Percentiles rank a stretch among this genome's conserved stretches.
phyloP scores from a whole-genome alignment of 2,329 filamentous ascomycete species.

The Alternaria sp. region DNA sequence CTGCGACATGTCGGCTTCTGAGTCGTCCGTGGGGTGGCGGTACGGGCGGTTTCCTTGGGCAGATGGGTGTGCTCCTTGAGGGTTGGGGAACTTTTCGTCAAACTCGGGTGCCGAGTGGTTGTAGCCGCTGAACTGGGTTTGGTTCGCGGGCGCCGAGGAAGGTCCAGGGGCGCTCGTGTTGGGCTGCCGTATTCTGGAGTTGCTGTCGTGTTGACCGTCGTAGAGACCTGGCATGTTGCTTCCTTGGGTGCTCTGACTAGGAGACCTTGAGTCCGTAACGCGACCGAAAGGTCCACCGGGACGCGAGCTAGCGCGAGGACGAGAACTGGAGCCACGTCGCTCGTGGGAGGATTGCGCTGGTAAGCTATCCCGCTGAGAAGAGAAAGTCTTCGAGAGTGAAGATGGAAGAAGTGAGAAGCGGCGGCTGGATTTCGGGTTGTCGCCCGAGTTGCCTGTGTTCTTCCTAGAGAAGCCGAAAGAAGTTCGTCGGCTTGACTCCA shows the following conservation, averaged over 20 bases:
- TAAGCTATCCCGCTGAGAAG: constrained; percentile 45
- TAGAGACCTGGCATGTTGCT: constrained; percentile 53
- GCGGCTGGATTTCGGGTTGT: constrained; percentile 49
- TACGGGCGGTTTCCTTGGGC: constrained; percentile 31
- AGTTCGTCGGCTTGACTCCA: constrained; percentile 56
- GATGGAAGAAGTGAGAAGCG: constrained; percentile 60
- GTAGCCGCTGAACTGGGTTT: constrained; percentile 45
- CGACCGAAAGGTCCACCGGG: constrained; percentile 52
- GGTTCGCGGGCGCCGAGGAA: constrained; percentile 45
- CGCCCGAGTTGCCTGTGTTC: constrained; percentile 48
- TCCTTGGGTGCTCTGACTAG: constrained; percentile 54
- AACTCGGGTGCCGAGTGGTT: constrained; percentile 31
- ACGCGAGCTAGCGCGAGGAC: constrained; percentile 41
- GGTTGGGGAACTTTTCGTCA: constrained; percentile 47
- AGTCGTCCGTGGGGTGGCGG: constrained; percentile 41
- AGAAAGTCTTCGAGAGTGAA: constrained; percentile 56
- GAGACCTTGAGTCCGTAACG: constrained; percentile 49
- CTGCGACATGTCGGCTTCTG: constrained; percentile 41
- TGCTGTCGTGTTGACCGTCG: constrained; percentile 48
- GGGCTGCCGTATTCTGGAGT: constrained; percentile 29
- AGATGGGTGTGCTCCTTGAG: constrained; percentile 40
- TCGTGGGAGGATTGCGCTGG: constrained; percentile 43
- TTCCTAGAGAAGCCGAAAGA: constrained; percentile 60
- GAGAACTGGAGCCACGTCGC: constrained; percentile 40
- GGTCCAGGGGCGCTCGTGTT: constrained; percentile 29